A percentile compares a stretch with the other conserved stretches of the same genome.
Conservation (phyloP, 345 rosid species). For the Balakata baccata region DNA sequence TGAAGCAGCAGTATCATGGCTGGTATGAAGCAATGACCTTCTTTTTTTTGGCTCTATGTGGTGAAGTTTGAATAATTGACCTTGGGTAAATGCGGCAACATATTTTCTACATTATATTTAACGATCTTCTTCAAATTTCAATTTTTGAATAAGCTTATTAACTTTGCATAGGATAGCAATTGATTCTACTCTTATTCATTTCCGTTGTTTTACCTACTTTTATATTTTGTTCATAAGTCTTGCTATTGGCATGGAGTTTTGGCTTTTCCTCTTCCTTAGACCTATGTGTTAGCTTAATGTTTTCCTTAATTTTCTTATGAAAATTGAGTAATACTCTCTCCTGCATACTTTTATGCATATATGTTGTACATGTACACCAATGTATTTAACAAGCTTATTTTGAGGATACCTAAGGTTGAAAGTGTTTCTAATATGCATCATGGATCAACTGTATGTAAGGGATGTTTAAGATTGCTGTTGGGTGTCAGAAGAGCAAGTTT, state of each 20-base stretch:
- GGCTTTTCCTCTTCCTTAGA: background rate
- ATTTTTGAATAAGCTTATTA: background rate
- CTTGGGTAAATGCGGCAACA: too few relatives aligned
- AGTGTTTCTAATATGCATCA: background rate
- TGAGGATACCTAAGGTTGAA: background rate
- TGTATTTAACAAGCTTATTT: background rate
- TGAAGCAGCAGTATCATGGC: constrained; percentile 89
- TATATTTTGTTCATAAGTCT: background rate
- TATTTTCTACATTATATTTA: background rate
- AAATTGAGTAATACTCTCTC: background rate
- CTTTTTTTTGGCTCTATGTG: constrained; percentile 2
- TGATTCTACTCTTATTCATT: constrained; percentile 5
- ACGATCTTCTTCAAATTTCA: background rate
- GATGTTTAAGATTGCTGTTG: too few relatives aligned
- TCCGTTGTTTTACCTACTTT: background rate
- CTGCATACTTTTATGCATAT: too few relatives aligned
- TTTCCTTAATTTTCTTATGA: background rate
- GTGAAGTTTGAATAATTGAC: too few relatives aligned
- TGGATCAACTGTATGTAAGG: background rate
- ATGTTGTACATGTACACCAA: background rate
- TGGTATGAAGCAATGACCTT: constrained; percentile 46
- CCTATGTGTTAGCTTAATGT: background rate
- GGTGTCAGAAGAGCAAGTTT: too few relatives aligned
- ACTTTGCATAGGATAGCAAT: background rate
- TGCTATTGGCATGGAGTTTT: background rate